These are phyloP conservation scores for Pilobolus umbonatus DNA, from an alignment of 192 early-diverging fungal species.

Conservation along the genomic window DNA sequence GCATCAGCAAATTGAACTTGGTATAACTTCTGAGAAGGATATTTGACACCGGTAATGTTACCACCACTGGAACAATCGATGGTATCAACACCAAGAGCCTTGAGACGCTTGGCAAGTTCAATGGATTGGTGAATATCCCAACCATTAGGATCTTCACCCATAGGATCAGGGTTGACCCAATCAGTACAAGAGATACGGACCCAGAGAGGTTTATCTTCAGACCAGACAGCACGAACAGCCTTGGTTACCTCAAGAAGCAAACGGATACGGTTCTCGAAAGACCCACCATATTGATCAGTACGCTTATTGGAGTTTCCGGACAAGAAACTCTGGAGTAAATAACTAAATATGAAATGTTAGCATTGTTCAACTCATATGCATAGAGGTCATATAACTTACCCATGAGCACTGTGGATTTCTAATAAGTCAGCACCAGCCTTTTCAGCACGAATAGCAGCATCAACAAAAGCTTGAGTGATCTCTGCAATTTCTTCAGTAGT, in stretches of 20 bases:
- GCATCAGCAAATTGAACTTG: constrained; percentile 69
- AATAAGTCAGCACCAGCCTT: constrained; percentile 53
- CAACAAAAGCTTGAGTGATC: constrained; percentile 56
- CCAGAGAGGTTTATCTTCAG: constrained; percentile 77
- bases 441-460: constrained; percentile 63
- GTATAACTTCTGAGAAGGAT: constrained; percentile 38
- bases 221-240: constrained; percentile 68
- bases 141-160: constrained; percentile 43
- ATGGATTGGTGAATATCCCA: constrained; percentile 77
- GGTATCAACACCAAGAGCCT: constrained; percentile 74
- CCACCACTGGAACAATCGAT: constrained; percentile 81
- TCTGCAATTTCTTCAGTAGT: constrained; percentile 62
- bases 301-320: constrained; percentile 78
- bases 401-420: constrained; percentile 71
- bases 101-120: constrained; percentile 51
- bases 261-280: constrained; percentile 81
- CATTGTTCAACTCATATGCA: background rate
- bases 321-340: constrained; percentile 77
- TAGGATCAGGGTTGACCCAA: constrained; percentile 43
- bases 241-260: constrained; percentile 67
- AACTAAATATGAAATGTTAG: constrained; percentile 73
- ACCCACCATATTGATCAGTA: constrained; percentile 90
- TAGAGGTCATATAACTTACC: constrained; percentile 24
- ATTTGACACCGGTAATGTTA: constrained; percentile 28
- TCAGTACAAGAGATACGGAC: constrained; percentile 80